Evolutionary conservation across 192 early-diverging fungal species (phyloP), one percentile per base, ranked within the genome.

Genomic region (Backusella psychrophila): DNA sequence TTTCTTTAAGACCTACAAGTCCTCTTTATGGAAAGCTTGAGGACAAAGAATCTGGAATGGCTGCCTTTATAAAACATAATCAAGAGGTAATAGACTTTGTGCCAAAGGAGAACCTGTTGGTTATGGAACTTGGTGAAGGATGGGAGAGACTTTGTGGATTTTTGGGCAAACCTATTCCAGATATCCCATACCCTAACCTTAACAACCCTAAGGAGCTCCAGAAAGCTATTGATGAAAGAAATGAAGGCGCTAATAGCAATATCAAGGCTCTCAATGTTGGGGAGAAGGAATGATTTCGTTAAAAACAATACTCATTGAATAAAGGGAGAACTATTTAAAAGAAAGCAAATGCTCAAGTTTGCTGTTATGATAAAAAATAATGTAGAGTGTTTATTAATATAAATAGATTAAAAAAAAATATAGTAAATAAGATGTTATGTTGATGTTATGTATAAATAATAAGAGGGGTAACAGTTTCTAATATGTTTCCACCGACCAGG

Each of bases 391-490:
- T 63, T 63, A 63, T 63, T 63, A 63, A 7, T 19, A 49, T 19
- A 49, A 49, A 19, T 26, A 63, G 26, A 29, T 63, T 12, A 63
- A 23, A 21, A 56, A 56, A 4, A 15, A 49, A 49, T 21, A n/a
- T 19, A 23, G 53, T 9, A 56, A 63, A 29, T 26, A 63, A 3
- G 2, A 29, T 29, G 56, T 12, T 29, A 26, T 63, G 56, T 14
- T 29, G n/a, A 9, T 23, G 19, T 81, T 77, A 89, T 26, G 86
- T 87, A 69, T 86, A 89, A 53, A 87, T 84, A 69, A 88, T 83
- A 77, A 86, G 82, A 14, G 85, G 88, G 4, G 85, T 79, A 17
- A 89, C 81, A 0, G 81, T 71, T 17, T 85, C 86, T n/a, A 84
- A 76, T 12, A 87, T 66, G n/a, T 31, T 79, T 12, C 80, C 76